Percentiles rank a stretch among this genome's conserved stretches.
These are phyloP conservation scores for Colletotrichum sp. DNA, from an alignment of 2,329 filamentous ascomycete genomes.

Conservation along the genomic window DNA sequence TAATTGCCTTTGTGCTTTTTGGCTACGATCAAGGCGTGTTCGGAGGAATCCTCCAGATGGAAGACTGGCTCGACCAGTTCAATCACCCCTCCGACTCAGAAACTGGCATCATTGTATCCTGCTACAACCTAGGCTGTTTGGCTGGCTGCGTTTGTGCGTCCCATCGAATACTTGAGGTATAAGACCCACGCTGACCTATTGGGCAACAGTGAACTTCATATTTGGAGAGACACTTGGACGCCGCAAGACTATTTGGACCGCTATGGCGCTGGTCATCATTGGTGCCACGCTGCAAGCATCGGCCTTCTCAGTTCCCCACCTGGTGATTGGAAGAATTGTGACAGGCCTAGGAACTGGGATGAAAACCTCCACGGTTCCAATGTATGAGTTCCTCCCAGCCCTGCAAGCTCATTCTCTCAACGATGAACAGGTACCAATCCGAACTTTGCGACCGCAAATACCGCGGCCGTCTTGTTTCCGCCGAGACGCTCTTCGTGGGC, in stretches of 20 bases:
- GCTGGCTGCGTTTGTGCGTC: conserved; percentile 35
- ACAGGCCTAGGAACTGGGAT: conserved; percentile 43
- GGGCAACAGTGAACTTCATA: conserved; percentile 22
- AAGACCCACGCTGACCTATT: neutral
- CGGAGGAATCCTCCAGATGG: conserved; percentile 48
- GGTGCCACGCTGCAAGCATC: conserved; percentile 37
- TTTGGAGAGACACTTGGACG: conserved; percentile 37
- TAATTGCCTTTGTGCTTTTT: conserved; percentile 32
- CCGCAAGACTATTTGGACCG: conserved; percentile 32
- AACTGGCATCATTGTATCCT: conserved; percentile 33
- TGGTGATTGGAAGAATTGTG: conserved; percentile 44
- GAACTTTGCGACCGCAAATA: conserved; percentile 47
- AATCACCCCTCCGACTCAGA: conserved; percentile 27
- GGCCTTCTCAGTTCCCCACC: conserved; percentile 40
- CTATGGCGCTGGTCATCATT: conserved; percentile 34
- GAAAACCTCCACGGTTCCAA: conserved; percentile 38
- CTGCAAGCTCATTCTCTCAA: neutral
- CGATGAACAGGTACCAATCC: conserved; percentile 37
- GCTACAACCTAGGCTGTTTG: conserved; percentile 46
- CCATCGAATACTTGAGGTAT: accelerated
- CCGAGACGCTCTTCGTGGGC: conserved; percentile 41
- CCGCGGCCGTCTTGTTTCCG: conserved; percentile 44
- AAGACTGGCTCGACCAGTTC: conserved; percentile 40
- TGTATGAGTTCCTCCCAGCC: conserved; percentile 20
- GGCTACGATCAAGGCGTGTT: conserved; percentile 56